Base-by-base conservation (phyloP, 2,329 filamentous ascomycete genomes). In the Aspergillus versicolor region DNA sequence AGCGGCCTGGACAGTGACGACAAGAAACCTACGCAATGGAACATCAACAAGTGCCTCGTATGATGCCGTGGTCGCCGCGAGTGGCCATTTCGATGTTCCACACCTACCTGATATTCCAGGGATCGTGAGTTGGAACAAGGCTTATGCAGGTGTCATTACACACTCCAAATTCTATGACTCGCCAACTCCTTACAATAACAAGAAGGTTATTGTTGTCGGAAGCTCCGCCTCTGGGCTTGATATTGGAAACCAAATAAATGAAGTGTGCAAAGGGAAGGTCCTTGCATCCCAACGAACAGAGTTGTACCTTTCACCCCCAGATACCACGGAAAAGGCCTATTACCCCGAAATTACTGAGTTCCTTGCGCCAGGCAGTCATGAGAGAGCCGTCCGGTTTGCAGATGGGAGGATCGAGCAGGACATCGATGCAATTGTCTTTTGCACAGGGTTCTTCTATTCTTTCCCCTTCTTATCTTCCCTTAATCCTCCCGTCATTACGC, bases 401-500 rank as follows among this genome's bases (percentile, higher is more conserved):
- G 81, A 91, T 65, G 88, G 88, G 2, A 79, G 79, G 0, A 68
- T 88, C 9, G 89, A 91, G 67, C 75, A 76, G 3, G 77, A 86
- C 34, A 74, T 97, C 55, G 92, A 97, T 67, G 83, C 85, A 1
- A 77, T 97, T 5, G 71, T 97, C 27, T 97, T 93, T 73, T 92
- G 90, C 71, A 97, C 93, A 0, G 93, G 93, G 0, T 97, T 95
- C 67, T 84, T 96, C 56, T 96, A 90, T 74, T 87, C 88, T 5
- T 89, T 89, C 57, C 91, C 92, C 0, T 97, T 96, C 67, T 70
- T 87, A 3, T 71, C 73, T 3, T 70, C 71, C 0, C 67, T 84
- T 3, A 53, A 72, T 1, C 81, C 85, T 0, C 78, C 84, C 0
- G 70, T 91, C 2, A 81, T 92, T 54, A 86, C 83, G 0, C 83